phyloP scores from a whole-genome alignment of 2,329 filamentous ascomycete genomes.

The Beauveria medogensis region DNA sequence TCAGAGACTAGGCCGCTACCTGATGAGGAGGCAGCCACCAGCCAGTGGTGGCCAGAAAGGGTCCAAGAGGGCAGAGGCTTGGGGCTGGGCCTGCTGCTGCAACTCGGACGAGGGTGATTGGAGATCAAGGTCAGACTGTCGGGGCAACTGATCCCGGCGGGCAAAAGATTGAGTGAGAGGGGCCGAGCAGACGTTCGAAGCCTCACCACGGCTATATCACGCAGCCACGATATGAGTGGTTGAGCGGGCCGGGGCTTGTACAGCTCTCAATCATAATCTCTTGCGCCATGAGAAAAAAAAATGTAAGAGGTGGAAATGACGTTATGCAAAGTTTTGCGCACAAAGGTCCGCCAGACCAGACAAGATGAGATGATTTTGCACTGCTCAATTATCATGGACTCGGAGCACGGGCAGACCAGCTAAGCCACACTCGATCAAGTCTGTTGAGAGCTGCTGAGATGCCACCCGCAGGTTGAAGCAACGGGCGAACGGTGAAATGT shows the following conservation, averaged over 20 bases:
- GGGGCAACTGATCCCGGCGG: not conserved
- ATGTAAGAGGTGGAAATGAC: slow-evolving; percentile 5
- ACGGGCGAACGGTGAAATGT: not conserved
- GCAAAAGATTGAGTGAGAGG: not conserved
- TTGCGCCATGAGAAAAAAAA: not conserved
- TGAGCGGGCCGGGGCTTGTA: not conserved
- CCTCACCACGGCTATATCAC: not conserved
- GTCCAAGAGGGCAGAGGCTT: slow-evolving; percentile 3
- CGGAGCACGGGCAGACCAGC: not conserved
- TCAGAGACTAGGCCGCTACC: not conserved
- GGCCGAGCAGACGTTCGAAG: not conserved
- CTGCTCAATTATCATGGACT: not conserved
- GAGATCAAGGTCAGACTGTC: not conserved
- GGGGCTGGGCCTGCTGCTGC: not conserved
- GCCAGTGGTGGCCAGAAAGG: not conserved
- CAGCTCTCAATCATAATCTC: not conserved
- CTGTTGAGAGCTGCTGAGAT: too few relatives aligned
- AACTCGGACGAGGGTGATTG: not conserved
- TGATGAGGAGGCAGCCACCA: slow-evolving; percentile 6
- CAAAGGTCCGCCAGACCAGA: not conserved
- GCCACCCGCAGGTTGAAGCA: not conserved
- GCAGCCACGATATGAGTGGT: not conserved
- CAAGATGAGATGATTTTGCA: not conserved
- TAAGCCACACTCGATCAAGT: not conserved
- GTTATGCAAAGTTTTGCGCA: not conserved